Base-by-base conservation (phyloP, 352 stramenopile genomes). In the Globisporangium echinulatum region DNA sequence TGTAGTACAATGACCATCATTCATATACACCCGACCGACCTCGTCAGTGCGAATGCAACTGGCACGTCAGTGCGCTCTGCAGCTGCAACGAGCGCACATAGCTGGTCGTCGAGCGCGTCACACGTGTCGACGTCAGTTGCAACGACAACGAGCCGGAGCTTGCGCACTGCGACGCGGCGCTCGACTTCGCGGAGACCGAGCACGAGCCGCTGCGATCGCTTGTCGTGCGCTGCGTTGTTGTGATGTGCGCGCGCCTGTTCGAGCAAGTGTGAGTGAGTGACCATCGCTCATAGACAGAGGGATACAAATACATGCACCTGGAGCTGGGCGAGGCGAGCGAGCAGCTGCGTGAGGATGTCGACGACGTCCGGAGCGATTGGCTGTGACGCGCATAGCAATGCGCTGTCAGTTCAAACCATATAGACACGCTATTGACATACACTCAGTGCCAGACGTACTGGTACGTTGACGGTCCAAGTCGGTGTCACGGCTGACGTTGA, bases 111-210 rank as follows among this genome's bases (percentile, higher is more conserved):
- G 13, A 66, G 54, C 13, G 52, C 44, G 25, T 46, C 61, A 38
- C 61, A 62, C 11, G 47, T 33, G 9, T 66, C 54, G 3, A 66
- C 42, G 38, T 62, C 61, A 2, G 42, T 66, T 11, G 48, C 54
- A 7, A 62, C 43, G 13, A 66, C 15, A 39, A 66, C 37, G n/a
- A 66, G 38, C 3, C 17, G 42, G 44, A 62, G 56, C 44, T 66
- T 66, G 3, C 46, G 51, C n/a, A 43, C 25, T 3, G 49, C 13
- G 11, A 66, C 13, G 3, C 54, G 49, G 1, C 61, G 61, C 10
- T 33, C 54, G 49, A 66, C 54, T 48, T 66, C 61, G 51, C 58
- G 54, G 39, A 66, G 54, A 19, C 61, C 61, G 11, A 66, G 49
- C 15, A 66, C 61, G 49, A 66, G 49, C 1, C 61, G 61, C 25